phyloP scores from a whole-genome alignment of 108 stramenopile species.

The Nannochloropsis gaditana region DNA sequence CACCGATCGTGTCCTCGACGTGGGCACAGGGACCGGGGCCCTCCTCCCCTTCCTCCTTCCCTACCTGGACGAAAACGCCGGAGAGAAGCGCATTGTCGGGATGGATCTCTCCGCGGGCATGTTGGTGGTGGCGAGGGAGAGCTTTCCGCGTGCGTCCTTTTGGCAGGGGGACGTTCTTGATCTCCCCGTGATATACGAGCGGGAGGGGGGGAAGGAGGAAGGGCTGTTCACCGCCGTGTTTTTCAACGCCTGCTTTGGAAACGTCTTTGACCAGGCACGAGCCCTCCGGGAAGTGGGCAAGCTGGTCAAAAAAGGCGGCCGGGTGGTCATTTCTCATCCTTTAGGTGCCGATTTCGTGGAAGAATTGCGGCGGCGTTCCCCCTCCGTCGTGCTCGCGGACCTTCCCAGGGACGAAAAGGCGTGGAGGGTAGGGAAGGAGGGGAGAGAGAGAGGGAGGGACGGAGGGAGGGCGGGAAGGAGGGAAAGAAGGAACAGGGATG shows the following conservation, averaged over 20 bases:
- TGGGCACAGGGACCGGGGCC: neutral
- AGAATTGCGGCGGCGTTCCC: neutral
- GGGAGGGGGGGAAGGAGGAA: neutral
- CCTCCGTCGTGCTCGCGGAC: neutral
- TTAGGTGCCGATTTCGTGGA: neutral
- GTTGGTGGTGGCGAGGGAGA: neutral
- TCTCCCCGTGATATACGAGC: neutral
- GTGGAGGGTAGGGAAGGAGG: neutral
- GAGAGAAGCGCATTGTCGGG: neutral
- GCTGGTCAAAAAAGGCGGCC: neutral
- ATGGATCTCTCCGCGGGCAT: neutral
- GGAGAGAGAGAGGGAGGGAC: neutral
- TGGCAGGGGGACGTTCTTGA: slow-evolving; percentile 12
- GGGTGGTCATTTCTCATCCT: neutral
- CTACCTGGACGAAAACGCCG: neutral
- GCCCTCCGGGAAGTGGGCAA: neutral
- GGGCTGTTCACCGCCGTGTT: neutral
- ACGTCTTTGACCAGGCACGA: neutral
- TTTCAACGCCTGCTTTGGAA: slow-evolving; percentile 6
- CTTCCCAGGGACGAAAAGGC: neutral
- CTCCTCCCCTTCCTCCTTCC: neutral
- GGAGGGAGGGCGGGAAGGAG: neutral
- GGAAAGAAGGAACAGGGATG: neutral
- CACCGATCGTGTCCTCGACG: neutral
- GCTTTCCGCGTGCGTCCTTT: neutral